A percentile compares a stretch with the other conserved stretches of the same genome.
Evolutionary conservation across 805 yeast species (phyloP).

Genomic region (Sugiyamaella chiloensis): DNA sequence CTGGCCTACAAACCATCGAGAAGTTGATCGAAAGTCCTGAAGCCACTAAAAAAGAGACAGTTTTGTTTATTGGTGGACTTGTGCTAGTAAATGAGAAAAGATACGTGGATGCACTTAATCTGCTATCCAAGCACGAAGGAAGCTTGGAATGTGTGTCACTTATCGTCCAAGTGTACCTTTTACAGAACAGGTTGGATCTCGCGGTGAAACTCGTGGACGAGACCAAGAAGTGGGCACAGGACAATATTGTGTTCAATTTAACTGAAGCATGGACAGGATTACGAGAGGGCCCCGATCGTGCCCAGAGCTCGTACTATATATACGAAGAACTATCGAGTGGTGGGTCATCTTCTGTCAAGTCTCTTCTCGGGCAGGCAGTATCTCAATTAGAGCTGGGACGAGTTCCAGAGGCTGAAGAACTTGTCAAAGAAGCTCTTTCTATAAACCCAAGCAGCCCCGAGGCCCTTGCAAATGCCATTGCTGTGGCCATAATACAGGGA

Average conservation of each 20-base stretch:
- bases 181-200: slow-evolving; percentile 42
- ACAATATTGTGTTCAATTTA: slow-evolving; percentile 71
- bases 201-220: slow-evolving; percentile 45
- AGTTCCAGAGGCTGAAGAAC: slow-evolving; percentile 76
- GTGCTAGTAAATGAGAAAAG: slow-evolving; percentile 41
- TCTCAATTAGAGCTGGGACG: slow-evolving; percentile 77
- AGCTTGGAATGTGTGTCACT: slow-evolving; percentile 37
- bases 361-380: slow-evolving; percentile 62
- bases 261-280: slow-evolving; percentile 70
- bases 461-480: slow-evolving; percentile 58
- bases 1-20: slow-evolving; percentile 23
- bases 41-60: slow-evolving; percentile 31
- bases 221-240: slow-evolving; percentile 55
- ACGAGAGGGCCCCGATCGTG: slow-evolving; percentile 38
- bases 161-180: slow-evolving; percentile 37
- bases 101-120: slow-evolving; percentile 42
- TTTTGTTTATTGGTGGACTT: slow-evolving; percentile 40
- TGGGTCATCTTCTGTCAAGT: slow-evolving; percentile 46
- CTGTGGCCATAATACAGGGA: slow-evolving; percentile 57
- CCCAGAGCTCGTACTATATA: slow-evolving; percentile 41
- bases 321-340: slow-evolving; percentile 74
- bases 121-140: slow-evolving; percentile 40
- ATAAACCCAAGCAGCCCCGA: slow-evolving; percentile 38
- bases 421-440: slow-evolving; percentile 40
- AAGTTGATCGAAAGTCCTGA: slow-evolving; percentile 25